Percentiles rank a stretch among this genome's conserved stretches.
Evolutionary conservation across 306 rosid species (phyloP).

Genomic region (Cucurbita ficifolia): DNA sequence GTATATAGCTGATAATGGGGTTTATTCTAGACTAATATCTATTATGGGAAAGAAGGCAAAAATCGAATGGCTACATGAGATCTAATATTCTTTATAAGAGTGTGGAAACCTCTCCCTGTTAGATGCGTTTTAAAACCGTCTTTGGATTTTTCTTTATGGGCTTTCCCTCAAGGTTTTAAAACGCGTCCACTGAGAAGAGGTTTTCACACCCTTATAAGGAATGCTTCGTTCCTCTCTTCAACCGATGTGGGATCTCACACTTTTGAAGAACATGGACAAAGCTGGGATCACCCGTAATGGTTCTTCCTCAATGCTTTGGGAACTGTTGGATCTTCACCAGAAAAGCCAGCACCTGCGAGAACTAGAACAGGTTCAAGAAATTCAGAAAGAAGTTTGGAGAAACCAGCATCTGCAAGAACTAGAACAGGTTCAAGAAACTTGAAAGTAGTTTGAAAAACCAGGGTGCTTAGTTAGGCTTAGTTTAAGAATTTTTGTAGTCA

Average conservation of each 20-base stretch:
- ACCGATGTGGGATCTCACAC: no score
- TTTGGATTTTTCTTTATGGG: no score
- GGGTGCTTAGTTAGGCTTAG: constrained; percentile 1
- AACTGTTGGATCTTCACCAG: constrained; percentile 41
- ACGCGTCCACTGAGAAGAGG: no score
- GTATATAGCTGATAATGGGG: constrained; percentile 85
- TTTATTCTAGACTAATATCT: constrained; percentile 76
- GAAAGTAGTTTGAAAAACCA: constrained; percentile 17
- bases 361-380: constrained; percentile 20
- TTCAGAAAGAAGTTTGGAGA: constrained; percentile 17
- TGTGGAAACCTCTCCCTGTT: no score
- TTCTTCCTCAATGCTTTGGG: constrained; percentile 81
- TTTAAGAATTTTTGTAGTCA: background rate
- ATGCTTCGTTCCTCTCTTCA: no score
- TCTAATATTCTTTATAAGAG: background rate
- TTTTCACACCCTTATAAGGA: no score
- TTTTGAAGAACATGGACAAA: constrained; percentile 63
- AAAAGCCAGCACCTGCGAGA: constrained; percentile 21
- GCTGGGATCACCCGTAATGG: constrained; percentile 76
- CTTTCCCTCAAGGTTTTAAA: no score
- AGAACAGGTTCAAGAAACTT: constrained; percentile 17
- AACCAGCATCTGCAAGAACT: constrained; percentile 21
- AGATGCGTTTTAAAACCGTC: no score
- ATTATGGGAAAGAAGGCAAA: constrained; percentile 88
- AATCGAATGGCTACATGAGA: constrained; percentile 73